Evolutionary conservation across 2,329 filamentous ascomycete genomes (phyloP).

Genomic region (Didymella sp.): DNA sequence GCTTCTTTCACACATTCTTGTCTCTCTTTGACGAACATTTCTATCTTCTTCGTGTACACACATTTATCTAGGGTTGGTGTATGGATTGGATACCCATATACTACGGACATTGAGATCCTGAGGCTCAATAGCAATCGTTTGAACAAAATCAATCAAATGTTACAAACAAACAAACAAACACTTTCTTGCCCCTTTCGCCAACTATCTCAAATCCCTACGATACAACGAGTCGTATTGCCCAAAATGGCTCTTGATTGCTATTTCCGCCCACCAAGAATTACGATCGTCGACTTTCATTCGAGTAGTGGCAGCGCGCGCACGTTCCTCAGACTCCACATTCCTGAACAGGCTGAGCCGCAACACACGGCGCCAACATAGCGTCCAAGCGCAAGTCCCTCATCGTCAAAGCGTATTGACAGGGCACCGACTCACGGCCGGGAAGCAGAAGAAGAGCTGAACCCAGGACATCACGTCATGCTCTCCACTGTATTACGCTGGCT

Average conservation of each 20-base stretch:
- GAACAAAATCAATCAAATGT: slow-evolving; percentile 15
- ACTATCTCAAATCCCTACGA: slow-evolving; percentile 5
- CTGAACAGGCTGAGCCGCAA: slow-evolving; percentile 16
- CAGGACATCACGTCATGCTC: slow-evolving; percentile 9
- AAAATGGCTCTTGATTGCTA: slow-evolving; percentile 1
- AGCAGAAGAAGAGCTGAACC: neutral
- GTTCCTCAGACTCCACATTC: slow-evolving; percentile 13
- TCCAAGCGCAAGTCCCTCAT: slow-evolving; percentile 3
- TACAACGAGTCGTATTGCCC: slow-evolving; percentile 6
- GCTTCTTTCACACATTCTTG: slow-evolving; percentile 33
- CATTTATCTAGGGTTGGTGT: slow-evolving; percentile 21
- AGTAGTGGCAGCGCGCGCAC: slow-evolving; percentile 19
- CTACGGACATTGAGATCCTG: slow-evolving; percentile 23
- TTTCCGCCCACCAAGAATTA: slow-evolving; percentile 9
- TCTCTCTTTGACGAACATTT: slow-evolving; percentile 34
- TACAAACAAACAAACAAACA: slow-evolving; percentile 1
- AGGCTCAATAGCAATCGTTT: slow-evolving; percentile 21
- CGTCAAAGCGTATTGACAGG: slow-evolving; percentile 16
- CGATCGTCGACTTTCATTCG: slow-evolving; percentile 3
- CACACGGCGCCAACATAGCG: neutral
- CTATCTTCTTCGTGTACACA: slow-evolving; percentile 37
- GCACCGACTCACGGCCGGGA: slow-evolving; percentile 12
- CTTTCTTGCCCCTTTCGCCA: slow-evolving; percentile 15
- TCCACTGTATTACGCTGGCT: slow-evolving; percentile 12
- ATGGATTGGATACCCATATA: slow-evolving; percentile 29